Percentiles rank a stretch among this genome's conserved stretches.
These are phyloP conservation scores for Penicillium sp. DNA, from an alignment of 2,329 filamentous ascomycete genomes.

Conservation along the genomic window DNA sequence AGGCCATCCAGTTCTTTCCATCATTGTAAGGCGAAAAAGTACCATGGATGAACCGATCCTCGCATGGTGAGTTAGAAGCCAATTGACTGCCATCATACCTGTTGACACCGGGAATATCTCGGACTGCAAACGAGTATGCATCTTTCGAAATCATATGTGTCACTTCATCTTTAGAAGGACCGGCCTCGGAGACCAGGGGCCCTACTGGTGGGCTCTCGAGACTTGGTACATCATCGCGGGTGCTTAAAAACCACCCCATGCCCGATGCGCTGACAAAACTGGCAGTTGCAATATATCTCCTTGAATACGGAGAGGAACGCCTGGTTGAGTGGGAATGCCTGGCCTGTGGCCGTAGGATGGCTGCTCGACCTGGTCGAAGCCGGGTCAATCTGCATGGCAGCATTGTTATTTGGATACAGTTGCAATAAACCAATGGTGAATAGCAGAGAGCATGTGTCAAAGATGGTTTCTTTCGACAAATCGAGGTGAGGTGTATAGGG, in stretches of 20 bases:
- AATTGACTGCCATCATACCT: constrained; percentile 28
- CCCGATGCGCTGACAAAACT: constrained; percentile 13
- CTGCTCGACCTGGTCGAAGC: constrained; percentile 3
- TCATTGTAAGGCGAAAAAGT: constrained; percentile 23
- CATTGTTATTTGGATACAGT: background rate
- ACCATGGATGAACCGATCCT: constrained; percentile 28
- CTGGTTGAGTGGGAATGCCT: constrained; percentile 12
- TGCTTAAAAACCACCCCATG: constrained; percentile 18
- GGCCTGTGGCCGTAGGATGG: constrained; percentile 2
- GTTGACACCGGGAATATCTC: constrained; percentile 16
- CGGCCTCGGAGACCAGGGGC: constrained; percentile 7
- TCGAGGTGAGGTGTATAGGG: background rate
- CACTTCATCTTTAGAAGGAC: constrained; percentile 19
- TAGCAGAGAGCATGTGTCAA: background rate
- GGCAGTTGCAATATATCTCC: constrained; percentile 10
- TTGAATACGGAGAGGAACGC: constrained; percentile 2
- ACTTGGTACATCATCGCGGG: constrained; percentile 16
- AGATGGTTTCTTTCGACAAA: no score
- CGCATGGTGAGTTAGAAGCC: constrained; percentile 38
- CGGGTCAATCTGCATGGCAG: constrained; percentile 1
- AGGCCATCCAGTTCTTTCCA: constrained; percentile 29
- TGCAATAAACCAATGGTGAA: background rate
- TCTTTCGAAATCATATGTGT: constrained; percentile 21
- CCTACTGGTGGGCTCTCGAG: constrained; percentile 12
- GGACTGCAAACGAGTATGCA: constrained; percentile 21